Evolutionary conservation across 140 eudicot genomes (phyloP), one percentile per base, ranked within the genome.

Genomic region (Cichorium intybus): DNA sequence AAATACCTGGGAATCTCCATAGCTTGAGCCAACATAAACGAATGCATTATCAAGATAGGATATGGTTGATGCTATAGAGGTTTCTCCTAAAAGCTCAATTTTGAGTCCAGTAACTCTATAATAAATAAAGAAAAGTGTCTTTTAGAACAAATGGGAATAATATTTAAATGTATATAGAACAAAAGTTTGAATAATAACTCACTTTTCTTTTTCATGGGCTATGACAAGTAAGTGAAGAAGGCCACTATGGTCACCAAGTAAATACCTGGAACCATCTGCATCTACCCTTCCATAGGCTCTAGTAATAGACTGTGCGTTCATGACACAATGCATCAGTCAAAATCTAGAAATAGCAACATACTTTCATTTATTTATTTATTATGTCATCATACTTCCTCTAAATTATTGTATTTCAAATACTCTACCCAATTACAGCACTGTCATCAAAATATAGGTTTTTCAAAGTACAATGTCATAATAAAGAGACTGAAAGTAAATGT

Each of bases 41-140:
- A 93, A 81, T 14, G 95, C 97, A 78, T 88, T 93, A 68, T 93
- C 99, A 66, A 93, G 91, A 78, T 93, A 93, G n/a, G 99, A 93
- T 29, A 93, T 88, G 10, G 99, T 83, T n/a, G 99, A 93, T 41
- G 99, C 97, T 55, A 93, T 78, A 37, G 99, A 93, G 24, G 99
- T 88, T 77, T 93, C 99, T 24, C 97, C 99, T 45, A 93, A 63
- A 63, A 83, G 97, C 85, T 93, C 99, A 69, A 93, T 86, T 76
- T 93, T 93, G 48, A 93, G 95, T 47, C 99, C 99, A 21, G 99
- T 93, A 62, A 93, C 99, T 68, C 99, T 93, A 65, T 70, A 21
- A 70, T 37, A 41, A 79, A 14, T 41, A 17, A 28, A n/a, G n/a
- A 23, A 12, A 55, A n/a, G 24, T 24, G 6, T 47, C 34, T 1